Evolutionary conservation across 2,329 filamentous ascomycete species (phyloP), one percentile per base, ranked within the genome.

Genomic region (Emergomyces africanus): DNA sequence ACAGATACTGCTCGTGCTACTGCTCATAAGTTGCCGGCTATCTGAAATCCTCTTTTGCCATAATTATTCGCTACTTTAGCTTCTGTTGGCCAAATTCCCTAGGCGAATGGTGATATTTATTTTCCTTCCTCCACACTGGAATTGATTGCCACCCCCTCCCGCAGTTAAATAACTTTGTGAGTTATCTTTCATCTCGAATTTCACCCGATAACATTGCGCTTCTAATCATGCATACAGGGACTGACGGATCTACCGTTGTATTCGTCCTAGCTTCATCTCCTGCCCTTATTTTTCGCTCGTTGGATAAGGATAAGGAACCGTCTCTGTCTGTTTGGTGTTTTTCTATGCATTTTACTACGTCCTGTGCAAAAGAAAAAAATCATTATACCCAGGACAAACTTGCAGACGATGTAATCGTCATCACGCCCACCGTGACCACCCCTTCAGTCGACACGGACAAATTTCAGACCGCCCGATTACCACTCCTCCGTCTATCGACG

Each of bases 401-500:
- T 42, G 23, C 23, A 33, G 53, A 44, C 53, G 37, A 55, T 55
- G 53, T 55, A 55, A 55, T 30, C 53, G 14, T 55, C 37, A 25
- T 42, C 23, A 10, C 12, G 25, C 9, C 9, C 35, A 55, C n/a
- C 30, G 18, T 23, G 37, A 30, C 20, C 23, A 55, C 33, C 44
- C 37, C 37, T 12, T 42, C 37, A 15, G 53, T 55, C 53, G 53
- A 55, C 14, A 55, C 53, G 53, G 53, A 55, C 53, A 55, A 55
- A 55, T 41, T 42, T 30, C 25, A 55, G 53, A 55, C 53, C 53
- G 53, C 53, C 53, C 35, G 53, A 41, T 9, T 42, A 42, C 53
- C 53, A 44, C 23, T 55, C 53, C 53, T 55, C 53, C 53, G 53
- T 33, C 30, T 37, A 53, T 53, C 50, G 50, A 53, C 50, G 50